Evolutionary conservation across 169 alveolate genomes (phyloP).

Genomic region (Eimeria necatrix): DNA sequence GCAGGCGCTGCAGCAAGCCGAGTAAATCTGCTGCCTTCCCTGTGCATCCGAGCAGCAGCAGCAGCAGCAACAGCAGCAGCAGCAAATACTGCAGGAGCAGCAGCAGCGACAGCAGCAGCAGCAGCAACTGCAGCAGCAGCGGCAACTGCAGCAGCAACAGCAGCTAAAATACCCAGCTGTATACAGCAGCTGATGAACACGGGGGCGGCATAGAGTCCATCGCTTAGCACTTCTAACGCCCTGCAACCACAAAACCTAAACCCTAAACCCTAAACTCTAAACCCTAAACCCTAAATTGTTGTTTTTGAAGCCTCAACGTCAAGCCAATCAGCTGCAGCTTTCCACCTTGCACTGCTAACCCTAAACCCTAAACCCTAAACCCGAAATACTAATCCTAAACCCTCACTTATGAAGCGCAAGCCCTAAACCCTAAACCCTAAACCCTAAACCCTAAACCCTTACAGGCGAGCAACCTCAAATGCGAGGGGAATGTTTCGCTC

Average conservation of each 20-base stretch:
- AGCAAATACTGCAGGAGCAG: too few species aligned
- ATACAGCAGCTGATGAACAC: conserved; percentile 32
- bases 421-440: not conserved
- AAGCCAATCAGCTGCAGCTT: too few species aligned
- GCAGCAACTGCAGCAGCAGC: too few species aligned
- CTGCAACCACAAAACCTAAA: conserved; percentile 16
- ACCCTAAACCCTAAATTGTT: not conserved
- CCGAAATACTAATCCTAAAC: not conserved
- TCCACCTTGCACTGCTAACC: too few species aligned
- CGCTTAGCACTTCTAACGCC: conserved; percentile 39
- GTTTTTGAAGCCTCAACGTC: too few species aligned
- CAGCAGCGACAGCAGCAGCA: not conserved
- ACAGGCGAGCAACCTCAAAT: conserved; percentile 11
- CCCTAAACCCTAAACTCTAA: conserved; percentile 21
- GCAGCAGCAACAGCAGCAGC: not conserved
- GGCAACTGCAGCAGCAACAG: conserved; percentile 39
- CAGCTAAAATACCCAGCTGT: conserved; percentile 33
- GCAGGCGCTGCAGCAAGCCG: not conserved
- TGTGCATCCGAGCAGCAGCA: not conserved
- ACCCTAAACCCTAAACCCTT: conserved; percentile 27
- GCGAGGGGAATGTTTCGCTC: conserved; percentile 24
- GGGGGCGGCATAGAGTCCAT: conserved; percentile 20
- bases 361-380: not conserved
- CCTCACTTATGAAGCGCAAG: not conserved
- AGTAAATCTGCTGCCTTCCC: not conserved